Base-by-base conservation (phyloP, 2,329 filamentous ascomycete species). In the Ceratocystis variospora region DNA sequence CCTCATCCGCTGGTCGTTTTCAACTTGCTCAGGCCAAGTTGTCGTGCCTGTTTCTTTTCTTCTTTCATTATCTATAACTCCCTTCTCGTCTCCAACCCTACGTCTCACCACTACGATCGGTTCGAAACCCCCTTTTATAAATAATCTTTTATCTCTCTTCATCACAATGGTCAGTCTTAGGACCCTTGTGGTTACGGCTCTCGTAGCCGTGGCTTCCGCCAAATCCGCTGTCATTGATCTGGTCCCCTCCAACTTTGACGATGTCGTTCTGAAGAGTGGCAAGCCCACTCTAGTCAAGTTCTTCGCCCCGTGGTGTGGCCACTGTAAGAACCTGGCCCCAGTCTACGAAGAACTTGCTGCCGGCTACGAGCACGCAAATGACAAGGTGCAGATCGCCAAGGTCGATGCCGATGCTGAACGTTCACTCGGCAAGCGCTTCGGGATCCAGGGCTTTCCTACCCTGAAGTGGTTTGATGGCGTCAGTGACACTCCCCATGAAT, bases 381-480 rank as follows among this genome's bases (percentile, higher is more conserved):
- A 83, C 73, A 83, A 88, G 75, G 84, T 99, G 66, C 86, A 87
- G 74, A 91, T 99, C 73, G 94, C 88, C 71, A 99, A 97, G 79
- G 92, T 99, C 71, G 92, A 99, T 74, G 94, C 93, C 68, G 94
- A 99, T 75, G 85, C 87, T 67, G 87, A 99, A 80, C 89, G 88
- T 76, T 79, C 83, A 19, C 80, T 99, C 69, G 93, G 92, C 71
- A 88, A 89, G 81, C 83, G 86, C 70, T 97, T 92, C 73, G 90
- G 88, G 55, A 83, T 99, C 62, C 87, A 94, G 77, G 95, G 95
- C 22, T 99, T 97, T 81, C 94, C 94, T 22, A 99, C 94, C 0
- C 79, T 99, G 73, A 99, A 99, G 79, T 99, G 85, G 83, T 99
- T 99, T 73, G 92, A 97, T 77, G 94, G 94, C 71, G 95, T 95